phyloP scores from a whole-genome alignment of 1,284 basidiomycete genomes.

The Apiotrichum domesticum region DNA sequence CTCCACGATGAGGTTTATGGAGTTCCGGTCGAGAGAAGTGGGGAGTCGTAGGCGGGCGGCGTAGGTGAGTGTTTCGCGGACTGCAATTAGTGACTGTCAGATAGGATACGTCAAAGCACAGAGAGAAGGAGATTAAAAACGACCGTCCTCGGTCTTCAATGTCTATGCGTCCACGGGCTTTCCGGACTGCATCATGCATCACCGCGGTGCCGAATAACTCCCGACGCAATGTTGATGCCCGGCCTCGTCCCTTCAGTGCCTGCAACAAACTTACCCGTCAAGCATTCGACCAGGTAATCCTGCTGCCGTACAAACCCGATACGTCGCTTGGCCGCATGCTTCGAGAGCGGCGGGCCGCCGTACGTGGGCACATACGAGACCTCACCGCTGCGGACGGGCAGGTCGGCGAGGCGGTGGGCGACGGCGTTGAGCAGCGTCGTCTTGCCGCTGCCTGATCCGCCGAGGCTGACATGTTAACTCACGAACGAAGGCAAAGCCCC shows the following conservation, averaged over 20 bases:
- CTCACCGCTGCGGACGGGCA: conserved; percentile 41
- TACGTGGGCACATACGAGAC: conserved; percentile 19
- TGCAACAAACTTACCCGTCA: conserved; percentile 36
- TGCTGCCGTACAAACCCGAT: conserved; percentile 47
- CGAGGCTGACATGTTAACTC: conserved; percentile 27
- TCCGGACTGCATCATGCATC: no score
- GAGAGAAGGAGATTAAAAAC: no score
- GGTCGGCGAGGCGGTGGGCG: conserved; percentile 38
- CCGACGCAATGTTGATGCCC: no score
- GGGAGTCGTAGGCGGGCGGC: conserved; percentile 53
- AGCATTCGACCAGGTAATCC: conserved; percentile 44
- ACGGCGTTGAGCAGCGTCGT: conserved; percentile 48
- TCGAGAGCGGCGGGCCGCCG: conserved; percentile 8
- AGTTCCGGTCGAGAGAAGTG: conserved; percentile 36
- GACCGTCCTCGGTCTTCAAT: no score
- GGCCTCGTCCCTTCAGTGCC: no score
- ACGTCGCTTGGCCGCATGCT: conserved; percentile 35
- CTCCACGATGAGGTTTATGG: conserved; percentile 49
- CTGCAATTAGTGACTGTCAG: conserved; percentile 21
- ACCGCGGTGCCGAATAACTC: no score
- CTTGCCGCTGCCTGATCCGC: conserved; percentile 46
- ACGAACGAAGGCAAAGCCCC: no score
- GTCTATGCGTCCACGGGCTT: no score
- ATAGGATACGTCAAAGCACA: no score
- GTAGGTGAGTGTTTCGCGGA: conserved; percentile 53